These are phyloP conservation scores for Apiotrichum montevideense DNA, from an alignment of 1,284 basidiomycete species.

Conservation along the genomic window DNA sequence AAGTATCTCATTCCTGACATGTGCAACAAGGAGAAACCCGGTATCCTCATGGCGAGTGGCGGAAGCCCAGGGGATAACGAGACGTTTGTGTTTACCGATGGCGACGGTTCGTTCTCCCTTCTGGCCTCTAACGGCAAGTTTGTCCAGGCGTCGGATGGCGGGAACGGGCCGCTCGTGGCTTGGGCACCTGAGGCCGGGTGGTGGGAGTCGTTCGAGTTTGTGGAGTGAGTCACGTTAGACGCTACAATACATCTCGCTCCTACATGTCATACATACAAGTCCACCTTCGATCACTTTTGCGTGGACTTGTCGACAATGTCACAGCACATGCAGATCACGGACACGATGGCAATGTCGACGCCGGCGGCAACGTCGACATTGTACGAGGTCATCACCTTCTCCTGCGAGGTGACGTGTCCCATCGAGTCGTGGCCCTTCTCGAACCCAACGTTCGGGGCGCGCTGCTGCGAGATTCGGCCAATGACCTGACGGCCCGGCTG, in stretches of 20 bases:
- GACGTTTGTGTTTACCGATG: slow-evolving; percentile 5
- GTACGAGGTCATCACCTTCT: neutral
- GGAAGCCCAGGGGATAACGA: slow-evolving; percentile 4
- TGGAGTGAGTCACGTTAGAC: neutral
- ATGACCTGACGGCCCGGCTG: neutral
- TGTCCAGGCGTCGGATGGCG: slow-evolving; percentile 6
- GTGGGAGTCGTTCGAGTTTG: slow-evolving; percentile 18
- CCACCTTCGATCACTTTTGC: neutral
- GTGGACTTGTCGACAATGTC: neutral
- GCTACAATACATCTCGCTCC: neutral
- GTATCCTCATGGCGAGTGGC: slow-evolving; percentile 4
- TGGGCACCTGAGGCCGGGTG: slow-evolving; percentile 7
- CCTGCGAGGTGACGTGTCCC: neutral
- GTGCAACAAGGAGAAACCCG: neutral
- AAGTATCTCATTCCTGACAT: slow-evolving; percentile 9
- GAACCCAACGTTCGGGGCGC: neutral
- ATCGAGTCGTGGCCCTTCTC: neutral
- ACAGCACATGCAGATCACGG: neutral
- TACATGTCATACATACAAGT: neutral
- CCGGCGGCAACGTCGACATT: neutral
- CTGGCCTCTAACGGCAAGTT: slow-evolving; percentile 11
- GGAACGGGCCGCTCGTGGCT: slow-evolving; percentile 1
- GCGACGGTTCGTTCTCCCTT: slow-evolving; percentile 1
- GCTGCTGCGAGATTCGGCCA: neutral
- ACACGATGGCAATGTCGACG: slow-evolving; percentile 1